Evolutionary conservation across 2,329 filamentous ascomycete genomes (phyloP).

Genomic region (Colletotrichum sansevieriae): DNA sequence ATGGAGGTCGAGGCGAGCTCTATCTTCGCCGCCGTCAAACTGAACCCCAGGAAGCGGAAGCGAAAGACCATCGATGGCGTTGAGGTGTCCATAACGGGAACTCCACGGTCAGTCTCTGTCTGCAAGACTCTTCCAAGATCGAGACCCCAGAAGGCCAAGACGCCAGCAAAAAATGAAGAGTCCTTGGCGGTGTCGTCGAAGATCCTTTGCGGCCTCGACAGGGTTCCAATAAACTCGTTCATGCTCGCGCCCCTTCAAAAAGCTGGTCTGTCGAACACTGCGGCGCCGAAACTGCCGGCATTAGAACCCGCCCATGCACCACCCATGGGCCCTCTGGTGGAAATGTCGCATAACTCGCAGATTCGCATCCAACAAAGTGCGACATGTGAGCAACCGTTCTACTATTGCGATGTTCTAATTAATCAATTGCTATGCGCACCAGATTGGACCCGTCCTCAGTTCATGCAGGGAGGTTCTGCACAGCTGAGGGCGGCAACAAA

Average conservation of each 20-base stretch:
- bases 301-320: constrained; percentile 26
- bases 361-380: background rate
- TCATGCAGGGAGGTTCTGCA: background rate
- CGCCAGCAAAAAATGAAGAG: constrained; percentile 14
- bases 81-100: constrained; percentile 41
- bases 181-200: constrained; percentile 16
- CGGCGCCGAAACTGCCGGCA: constrained; percentile 16
- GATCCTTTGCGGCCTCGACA: constrained; percentile 31
- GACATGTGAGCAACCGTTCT: constrained; percentile 6
- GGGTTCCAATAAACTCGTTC: constrained; percentile 21
- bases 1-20: constrained; percentile 50
- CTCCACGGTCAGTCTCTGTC: constrained; percentile 3
- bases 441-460: constrained; percentile 1
- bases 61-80: constrained; percentile 60
- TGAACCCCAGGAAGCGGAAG: constrained; percentile 60
- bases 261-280: background rate
- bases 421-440: constrained; percentile 7
- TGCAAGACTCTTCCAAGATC: constrained; percentile 45
- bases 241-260: constrained; percentile 19
- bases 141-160: constrained; percentile 15
- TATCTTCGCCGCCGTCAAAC: constrained; percentile 66
- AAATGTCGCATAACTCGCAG: constrained; percentile 27
- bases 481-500: constrained; percentile 11
- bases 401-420: constrained; percentile 10
- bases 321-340: constrained; percentile 22